Base-by-base conservation (phyloP, 2,329 filamentous ascomycete species). In the Graphium sp. region DNA sequence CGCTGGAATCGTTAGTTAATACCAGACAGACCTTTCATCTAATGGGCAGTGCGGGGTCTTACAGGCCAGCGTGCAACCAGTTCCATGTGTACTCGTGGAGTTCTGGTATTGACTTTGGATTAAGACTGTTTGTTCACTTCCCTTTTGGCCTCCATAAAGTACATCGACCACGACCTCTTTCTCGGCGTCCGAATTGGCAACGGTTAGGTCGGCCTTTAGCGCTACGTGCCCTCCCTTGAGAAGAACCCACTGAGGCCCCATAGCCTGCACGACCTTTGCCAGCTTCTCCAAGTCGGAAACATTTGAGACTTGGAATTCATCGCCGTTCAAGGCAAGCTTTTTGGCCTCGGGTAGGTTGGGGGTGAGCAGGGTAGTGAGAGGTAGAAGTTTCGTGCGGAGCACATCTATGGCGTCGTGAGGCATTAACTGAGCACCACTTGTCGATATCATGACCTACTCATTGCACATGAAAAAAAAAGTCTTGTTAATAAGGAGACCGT, bases 191-290 rank as follows among this genome's bases (percentile, higher is more conserved):
- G 48, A 54, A 24, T 52, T 57, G 0, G 81, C 75, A 0, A 66
- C 62, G 5, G 57, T 59, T 14, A 71, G 60, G 26, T 76, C 66
- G 28, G 57, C 61, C 5, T 63, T 73, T 37, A 95, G 66, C 2
- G 87, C 84, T n/a, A 77, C 50, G 52, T 95, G 89, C 0, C 87
- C 87, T 23, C 87, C 87, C 52, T 95, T 95, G 33, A 94, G 59
- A 7, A 95, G 62, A 18, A 94, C 78, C 56, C 77, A 84, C 37
- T 68, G 66, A 0, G 84, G 75, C 0, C 85, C 85, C 1, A 92
- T 56, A 2, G 50, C 47, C 22, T 72, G 67, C 6, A 93, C 59
- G 9, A 56, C 54, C 35, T 65, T 69, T 1, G 79, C 83, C 19
- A 92, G 59, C 1, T 51, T 43, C 39, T 83, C 71, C 22, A 94